These are phyloP conservation scores for Harrya chromipes DNA, from an alignment of 768 basidiomycete genomes.

Conservation along the genomic window DNA sequence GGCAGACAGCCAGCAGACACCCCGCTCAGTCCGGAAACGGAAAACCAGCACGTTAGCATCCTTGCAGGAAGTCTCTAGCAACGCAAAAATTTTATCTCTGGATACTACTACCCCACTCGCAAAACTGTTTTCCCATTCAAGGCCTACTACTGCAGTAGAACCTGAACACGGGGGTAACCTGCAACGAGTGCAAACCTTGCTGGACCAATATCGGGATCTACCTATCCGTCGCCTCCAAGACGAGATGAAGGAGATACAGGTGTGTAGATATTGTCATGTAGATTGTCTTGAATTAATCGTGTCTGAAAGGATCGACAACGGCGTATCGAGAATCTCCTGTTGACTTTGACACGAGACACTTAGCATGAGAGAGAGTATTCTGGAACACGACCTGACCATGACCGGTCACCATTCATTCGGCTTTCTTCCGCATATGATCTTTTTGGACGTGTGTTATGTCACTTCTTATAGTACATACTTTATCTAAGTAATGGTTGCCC, in stretches of 20 bases:
- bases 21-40: slow-evolving; percentile 15
- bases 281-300: background rate
- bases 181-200: slow-evolving; percentile 54
- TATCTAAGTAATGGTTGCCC: no score
- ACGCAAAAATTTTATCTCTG: slow-evolving; percentile 27
- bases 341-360: slow-evolving; percentile 68
- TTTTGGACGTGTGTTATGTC: background rate
- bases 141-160: slow-evolving; percentile 22
- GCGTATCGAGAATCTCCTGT: slow-evolving; percentile 68
- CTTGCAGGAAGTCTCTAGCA: slow-evolving; percentile 29
- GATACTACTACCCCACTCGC: slow-evolving; percentile 28
- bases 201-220: slow-evolving; percentile 61
- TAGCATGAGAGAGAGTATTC: slow-evolving; percentile 34
- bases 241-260: slow-evolving; percentile 83
- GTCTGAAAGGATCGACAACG: slow-evolving; percentile 62
- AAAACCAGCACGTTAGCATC: slow-evolving; percentile 28
- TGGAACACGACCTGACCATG: background rate
- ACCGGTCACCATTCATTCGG: background rate
- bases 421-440: background rate
- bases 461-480: background rate
- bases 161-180: slow-evolving; percentile 41
- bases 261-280: slow-evolving; percentile 26
- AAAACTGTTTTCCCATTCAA: slow-evolving; percentile 26
- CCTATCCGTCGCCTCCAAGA: slow-evolving; percentile 68
- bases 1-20: slow-evolving; percentile 9